These are phyloP conservation scores for Quercus robur DNA, from an alignment of 306 rosid genomes.

Conservation along the genomic window DNA sequence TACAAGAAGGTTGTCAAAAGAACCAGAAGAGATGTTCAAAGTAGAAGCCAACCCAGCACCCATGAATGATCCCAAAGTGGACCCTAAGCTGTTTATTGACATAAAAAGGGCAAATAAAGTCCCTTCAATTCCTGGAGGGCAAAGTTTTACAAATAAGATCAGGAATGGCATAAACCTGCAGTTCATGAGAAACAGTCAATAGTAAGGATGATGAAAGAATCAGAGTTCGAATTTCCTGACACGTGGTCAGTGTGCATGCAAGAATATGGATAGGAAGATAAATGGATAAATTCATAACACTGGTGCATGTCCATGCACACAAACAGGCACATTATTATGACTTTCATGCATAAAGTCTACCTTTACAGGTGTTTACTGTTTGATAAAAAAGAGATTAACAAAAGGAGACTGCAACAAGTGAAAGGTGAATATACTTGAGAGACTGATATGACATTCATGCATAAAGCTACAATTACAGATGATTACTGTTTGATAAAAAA, in stretches of 20 bases:
- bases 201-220: neutral
- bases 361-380: neutral
- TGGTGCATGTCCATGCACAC: neutral
- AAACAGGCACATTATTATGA: neutral
- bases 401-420: constrained; percentile 9
- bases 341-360: constrained; percentile 1
- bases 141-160: constrained; percentile 76
- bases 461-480: neutral
- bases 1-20: constrained; percentile 67
- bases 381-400: neutral
- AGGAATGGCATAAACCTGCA: constrained; percentile 92
- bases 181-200: neutral
- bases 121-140: constrained; percentile 94
- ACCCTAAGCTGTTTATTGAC: constrained; percentile 81
- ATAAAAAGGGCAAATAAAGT: constrained; percentile 85
- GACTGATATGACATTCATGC: neutral
- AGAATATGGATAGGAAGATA: neutral
- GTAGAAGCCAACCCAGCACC: constrained; percentile 77
- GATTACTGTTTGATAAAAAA: neutral
- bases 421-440: constrained; percentile 44
- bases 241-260: neutral
- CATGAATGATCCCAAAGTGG: constrained; percentile 61
- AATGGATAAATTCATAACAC: constrained; percentile 3
- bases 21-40: constrained; percentile 68
- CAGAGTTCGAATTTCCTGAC: constrained; percentile 4